Evolutionary conservation across 164 flowering plant species (phyloP).

Genomic region (Cinnamomum micranthum): DNA sequence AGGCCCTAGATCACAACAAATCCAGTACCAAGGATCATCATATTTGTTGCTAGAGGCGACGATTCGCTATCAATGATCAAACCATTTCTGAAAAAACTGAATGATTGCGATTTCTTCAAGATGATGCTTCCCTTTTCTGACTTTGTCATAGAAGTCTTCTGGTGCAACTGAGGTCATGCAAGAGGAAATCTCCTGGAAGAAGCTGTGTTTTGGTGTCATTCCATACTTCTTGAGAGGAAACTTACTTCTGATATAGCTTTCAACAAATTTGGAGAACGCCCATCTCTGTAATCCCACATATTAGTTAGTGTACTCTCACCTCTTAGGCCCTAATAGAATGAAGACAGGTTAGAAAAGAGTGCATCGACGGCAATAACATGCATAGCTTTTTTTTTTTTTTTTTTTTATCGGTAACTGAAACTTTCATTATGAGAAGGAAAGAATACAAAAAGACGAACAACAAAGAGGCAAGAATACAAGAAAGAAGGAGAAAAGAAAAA

Average conservation of each 20-base stretch:
- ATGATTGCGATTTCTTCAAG: slow-evolving; percentile 35
- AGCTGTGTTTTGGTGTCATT: slow-evolving; percentile 59
- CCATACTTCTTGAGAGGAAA: slow-evolving; percentile 40
- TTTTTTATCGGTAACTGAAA: no score
- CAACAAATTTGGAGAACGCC: slow-evolving; percentile 54
- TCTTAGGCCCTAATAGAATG: no score
- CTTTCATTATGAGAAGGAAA: no score
- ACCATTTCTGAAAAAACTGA: slow-evolving; percentile 53
- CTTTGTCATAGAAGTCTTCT: slow-evolving; percentile 46
- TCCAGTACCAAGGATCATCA: slow-evolving; percentile 66
- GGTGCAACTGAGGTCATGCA: slow-evolving; percentile 41
- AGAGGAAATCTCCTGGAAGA: slow-evolving; percentile 29
- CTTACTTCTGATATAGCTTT: slow-evolving; percentile 42
- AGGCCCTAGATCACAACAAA: no score
- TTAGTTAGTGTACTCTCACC: no score
- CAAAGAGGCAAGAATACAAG: no score
- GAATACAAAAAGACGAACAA: no score
- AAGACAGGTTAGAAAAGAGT: no score
- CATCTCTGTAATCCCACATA: slow-evolving; percentile 43
- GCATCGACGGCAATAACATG: no score
- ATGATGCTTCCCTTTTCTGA: slow-evolving; percentile 62
- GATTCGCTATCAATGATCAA: slow-evolving; percentile 33
- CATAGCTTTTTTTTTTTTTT: no score
- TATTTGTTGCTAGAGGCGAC: slow-evolving; percentile 33
- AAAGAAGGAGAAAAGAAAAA: no score